Base-by-base conservation (phyloP, 441 rosid genomes). In the Erodium texanum region DNA sequence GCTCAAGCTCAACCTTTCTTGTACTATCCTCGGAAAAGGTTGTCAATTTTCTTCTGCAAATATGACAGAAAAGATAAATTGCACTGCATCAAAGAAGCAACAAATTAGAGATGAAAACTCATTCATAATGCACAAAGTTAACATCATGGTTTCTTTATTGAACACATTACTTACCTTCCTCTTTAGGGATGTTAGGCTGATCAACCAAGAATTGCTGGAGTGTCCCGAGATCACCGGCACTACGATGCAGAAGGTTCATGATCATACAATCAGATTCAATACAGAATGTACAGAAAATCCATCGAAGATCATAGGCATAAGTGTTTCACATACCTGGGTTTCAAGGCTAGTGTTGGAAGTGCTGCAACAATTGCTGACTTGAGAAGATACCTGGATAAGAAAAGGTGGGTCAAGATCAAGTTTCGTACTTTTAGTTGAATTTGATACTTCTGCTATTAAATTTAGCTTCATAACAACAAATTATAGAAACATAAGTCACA, bases 201-300 rank as follows among this genome's bases (percentile, higher is more conserved):
- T 88, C 96, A 64, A 84, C 78, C 81, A 89, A 71, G n/a, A 93
- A 86, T 74, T 79, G 87, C 68, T 83, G 88, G 7, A 93, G 84
- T 16, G 82, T 77, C 19, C 76, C 81, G 7, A 90, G 77, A 84
- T 89, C 90, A 68, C 83, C 50, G 18, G 76, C 68, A 78, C 94
- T 89, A 82, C 79, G 78, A 52, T 54, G 45, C 67, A 69, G 41
- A 76, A 52, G 43, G 19, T 65, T 5, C 7, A 2, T 27, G 29
- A 32, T 69, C 24, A 65, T 56, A 12, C 0, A 2, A 14, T 12
- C 50, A 43, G 3, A 15, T 7, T 10, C 62, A 54, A 54, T 19
- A 18, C 10, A 12, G n/a, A 5, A 32, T 0, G 36, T 32, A 32
- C 3, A 41, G 15, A 10, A 10, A 10, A 3, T 9, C 3, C 14